Evolutionary conservation across 257 asterid species (phyloP), one percentile per base, ranked within the genome.

Genomic region (Scutellaria galericulata): DNA sequence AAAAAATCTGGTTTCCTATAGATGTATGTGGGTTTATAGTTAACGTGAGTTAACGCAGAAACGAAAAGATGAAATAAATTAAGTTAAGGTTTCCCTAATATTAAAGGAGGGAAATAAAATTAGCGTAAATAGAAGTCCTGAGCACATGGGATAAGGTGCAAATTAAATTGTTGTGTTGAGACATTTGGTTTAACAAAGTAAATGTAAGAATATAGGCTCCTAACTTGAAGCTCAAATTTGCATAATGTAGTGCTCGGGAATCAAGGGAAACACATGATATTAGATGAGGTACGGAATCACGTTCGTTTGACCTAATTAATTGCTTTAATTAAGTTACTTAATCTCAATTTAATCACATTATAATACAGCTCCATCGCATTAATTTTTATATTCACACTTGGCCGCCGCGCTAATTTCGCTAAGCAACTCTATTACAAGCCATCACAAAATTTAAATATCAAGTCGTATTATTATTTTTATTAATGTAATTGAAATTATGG

Each of bases 131-230:
- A 31, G 37, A 31, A 31, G 4, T 2, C 37, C 5, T 31, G 48
- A 2, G 48, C 48, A 44, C 48, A 44, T 44, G 48, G 48, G 13
- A 9, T 44, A 44, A 8, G 9, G 11, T 7, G 48, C 13, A 44
- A 3, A 44, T 44, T 7, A 44, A 44, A 44, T 8, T 44, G 37
- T 31, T 2, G 3, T 31, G 14, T 68, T 51, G 63, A 52, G 73
- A 60, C 82, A 72, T 82, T 54, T 68, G 42, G 44, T 54, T 66
- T 31, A 60, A 63, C 12, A 60, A 72, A 2, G 60, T 54, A 54
- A 54, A 69, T 75, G 67, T 41, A 66, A 50, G 81, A 76, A 80
- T 75, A 76, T 76, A 72, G 79, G 74, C 57, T 68, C 77, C 86
- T 78, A 52, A 63, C 83, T 81, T 78, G 5, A 52, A 60, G 76